Base-by-base conservation (phyloP, 2,329 filamentous ascomycete genomes). In the Metarhizium guizhouense region DNA sequence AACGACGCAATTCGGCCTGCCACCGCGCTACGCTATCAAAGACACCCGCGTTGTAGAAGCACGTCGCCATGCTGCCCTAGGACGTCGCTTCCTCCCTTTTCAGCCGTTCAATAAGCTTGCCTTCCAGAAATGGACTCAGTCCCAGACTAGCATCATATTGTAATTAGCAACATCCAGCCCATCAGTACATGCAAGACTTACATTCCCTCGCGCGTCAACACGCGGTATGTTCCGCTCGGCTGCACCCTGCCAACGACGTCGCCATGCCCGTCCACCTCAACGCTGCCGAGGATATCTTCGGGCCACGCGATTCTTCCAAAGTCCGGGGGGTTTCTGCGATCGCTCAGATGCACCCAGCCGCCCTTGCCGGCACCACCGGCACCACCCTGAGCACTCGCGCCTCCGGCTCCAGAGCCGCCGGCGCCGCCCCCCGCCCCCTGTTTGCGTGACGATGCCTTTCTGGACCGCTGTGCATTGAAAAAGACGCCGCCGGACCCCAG, bases 271-370 rank as follows among this genome's bases (percentile, higher is more conserved):
- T 86, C 76, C 5, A 87, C 84, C 64, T 86, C 80, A 45, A 87
- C 75, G 59, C 84, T 87, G 42, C 84, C 85, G 54, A 88, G 72
- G 42, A 88, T 88, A 63, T 88, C 84, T 63, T 87, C 84, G 1
- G 84, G 84, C 75, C 81, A 86, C 2, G 84, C 83, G 64, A 87
- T 87, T 53, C 85, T 71, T 16, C 84, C 84, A 73, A 78, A 87
- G 62, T 86, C 84, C 0, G 83, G 84, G 2, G 83, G 82, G 53
- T 85, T 85, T 54, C 85, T 72, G 54, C 73, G 63, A 64, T 88
- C 85, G 55, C 82, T 85, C 5, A 88, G 72, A 67, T 88, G 85
- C 18, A 87, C 76, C 70, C 81, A 81, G 1, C 85, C 83, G 25
- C 84, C 82, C 25, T 78, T 71, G 2, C 82, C 82, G 2, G 71